Base-by-base conservation (phyloP, 1,284 basidiomycete species). In the Cryptococcus sp. region DNA sequence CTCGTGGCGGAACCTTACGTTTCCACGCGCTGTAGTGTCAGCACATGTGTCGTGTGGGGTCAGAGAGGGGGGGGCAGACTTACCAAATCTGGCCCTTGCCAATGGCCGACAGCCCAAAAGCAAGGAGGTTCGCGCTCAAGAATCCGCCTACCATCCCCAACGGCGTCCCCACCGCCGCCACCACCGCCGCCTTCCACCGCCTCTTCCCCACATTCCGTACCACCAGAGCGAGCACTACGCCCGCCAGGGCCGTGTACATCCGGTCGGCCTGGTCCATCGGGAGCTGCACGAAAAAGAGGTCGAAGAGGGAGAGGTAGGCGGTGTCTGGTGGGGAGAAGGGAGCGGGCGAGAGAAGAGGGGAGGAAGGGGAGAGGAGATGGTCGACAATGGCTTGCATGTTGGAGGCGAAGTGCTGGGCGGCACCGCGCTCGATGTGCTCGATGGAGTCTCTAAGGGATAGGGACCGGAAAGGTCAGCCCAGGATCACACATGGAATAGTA, bases 361-460 rank as follows among this genome's bases (percentile, higher is more conserved):
- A 77, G 15, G 55, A 57, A 9, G 73, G 65, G 0, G 68, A 70
- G 11, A 89, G 85, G n/a, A 98, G 82, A 70, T 91, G 82, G 40
- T 83, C 82, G 36, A 97, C 79, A 33, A 98, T 84, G 0, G 89
- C 89, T 16, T 96, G 83, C 1, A 87, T 83, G 68, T 97, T 98
- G 61, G 91, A 89, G 21, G 85, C 92, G 85, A 98, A 96, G 78
- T 98, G 90, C 81, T 94, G 79, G 2, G 68, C 60, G 4, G 71
- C 65, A 5, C 74, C 72, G 6, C 42, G 48, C 53, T 72, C 67
- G 50, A 76, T 69, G 56, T 69, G 57, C 8, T 57, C 58, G 28
- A 68, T 37, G 2, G 54, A 61, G 50, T 76, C 73, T 52, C 61
- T 67, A 24, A 3, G 24, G 0, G 54, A 64, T n/a, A 48, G 48